phyloP scores from a whole-genome alignment of 805 yeast genomes.

The Saturnispora besseyi region DNA sequence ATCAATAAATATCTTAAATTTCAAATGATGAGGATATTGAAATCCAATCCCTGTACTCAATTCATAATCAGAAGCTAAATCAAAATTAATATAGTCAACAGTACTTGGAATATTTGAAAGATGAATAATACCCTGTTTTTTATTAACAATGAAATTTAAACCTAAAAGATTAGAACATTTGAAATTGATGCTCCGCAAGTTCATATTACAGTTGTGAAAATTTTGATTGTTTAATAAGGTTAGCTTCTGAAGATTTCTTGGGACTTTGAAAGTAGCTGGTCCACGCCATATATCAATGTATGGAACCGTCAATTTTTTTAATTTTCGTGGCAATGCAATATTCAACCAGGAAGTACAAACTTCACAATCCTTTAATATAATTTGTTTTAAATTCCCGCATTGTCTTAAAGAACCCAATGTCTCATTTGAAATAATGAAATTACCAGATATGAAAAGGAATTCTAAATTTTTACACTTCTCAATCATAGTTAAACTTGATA shows the following conservation, averaged over 20 bases:
- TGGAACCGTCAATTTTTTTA: neutral
- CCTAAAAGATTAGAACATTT: too few species aligned
- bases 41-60: too few species aligned
- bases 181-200: conserved; percentile 13
- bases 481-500: neutral
- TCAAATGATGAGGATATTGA: too few species aligned
- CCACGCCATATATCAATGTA: neutral
- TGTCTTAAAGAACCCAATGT: neutral
- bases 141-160: too few species aligned
- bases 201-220: conserved; percentile 19
- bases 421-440: neutral
- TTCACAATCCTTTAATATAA: neutral
- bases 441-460: neutral
- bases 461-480: neutral
- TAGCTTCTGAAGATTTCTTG: neutral
- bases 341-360: neutral
- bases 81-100: too few species aligned
- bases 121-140: too few species aligned
- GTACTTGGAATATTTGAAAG: too few species aligned
- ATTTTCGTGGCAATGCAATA: neutral
- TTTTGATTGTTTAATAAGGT: neutral
- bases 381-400: neutral
- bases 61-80: too few species aligned
- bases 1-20: too few species aligned
- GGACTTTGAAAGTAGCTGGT: neutral